A percentile compares a stretch with the other conserved stretches of the same genome.
Evolutionary conservation across 202 grass and related monocot species (phyloP).

Genomic region (Schoenoplectus triqueter): DNA sequence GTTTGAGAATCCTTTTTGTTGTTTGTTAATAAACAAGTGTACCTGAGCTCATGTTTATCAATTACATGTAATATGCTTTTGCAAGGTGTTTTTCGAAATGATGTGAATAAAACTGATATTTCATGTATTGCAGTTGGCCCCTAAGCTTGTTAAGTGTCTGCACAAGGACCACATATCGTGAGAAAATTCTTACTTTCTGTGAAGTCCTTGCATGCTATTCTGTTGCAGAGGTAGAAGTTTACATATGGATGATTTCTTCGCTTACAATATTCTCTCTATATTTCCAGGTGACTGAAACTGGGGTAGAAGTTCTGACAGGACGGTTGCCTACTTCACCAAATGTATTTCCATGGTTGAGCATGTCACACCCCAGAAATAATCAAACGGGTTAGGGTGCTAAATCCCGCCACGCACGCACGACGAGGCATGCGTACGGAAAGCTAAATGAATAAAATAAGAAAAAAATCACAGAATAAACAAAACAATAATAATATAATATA

Average conservation of each 20-base stretch:
- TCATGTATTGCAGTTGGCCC: neutral
- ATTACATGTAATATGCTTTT: neutral
- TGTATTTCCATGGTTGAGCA: constrained; percentile 89
- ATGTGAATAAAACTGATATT: neutral
- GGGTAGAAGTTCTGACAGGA: constrained; percentile 86
- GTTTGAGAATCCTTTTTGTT: neutral
- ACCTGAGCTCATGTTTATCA: neutral
- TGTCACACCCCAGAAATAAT: too few relatives aligned
- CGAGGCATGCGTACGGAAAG: too few relatives aligned
- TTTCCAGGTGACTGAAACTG: constrained; percentile 83
- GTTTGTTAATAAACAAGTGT: neutral
- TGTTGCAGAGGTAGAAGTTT: neutral
- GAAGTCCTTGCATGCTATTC: neutral
- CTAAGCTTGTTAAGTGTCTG: neutral
- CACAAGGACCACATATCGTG: neutral
- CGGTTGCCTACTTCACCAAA: constrained; percentile 76
- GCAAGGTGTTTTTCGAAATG: neutral
- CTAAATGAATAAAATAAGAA: too few relatives aligned
- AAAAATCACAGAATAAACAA: too few relatives aligned
- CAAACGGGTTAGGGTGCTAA: too few relatives aligned
- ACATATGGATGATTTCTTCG: neutral
- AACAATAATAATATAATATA: too few relatives aligned
- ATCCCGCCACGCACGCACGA: too few relatives aligned
- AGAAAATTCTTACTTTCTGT: neutral
- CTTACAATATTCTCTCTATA: neutral